Base-by-base conservation (phyloP, 495 filamentous ascomycete genomes). In the Barbatosphaeria neglecta region DNA sequence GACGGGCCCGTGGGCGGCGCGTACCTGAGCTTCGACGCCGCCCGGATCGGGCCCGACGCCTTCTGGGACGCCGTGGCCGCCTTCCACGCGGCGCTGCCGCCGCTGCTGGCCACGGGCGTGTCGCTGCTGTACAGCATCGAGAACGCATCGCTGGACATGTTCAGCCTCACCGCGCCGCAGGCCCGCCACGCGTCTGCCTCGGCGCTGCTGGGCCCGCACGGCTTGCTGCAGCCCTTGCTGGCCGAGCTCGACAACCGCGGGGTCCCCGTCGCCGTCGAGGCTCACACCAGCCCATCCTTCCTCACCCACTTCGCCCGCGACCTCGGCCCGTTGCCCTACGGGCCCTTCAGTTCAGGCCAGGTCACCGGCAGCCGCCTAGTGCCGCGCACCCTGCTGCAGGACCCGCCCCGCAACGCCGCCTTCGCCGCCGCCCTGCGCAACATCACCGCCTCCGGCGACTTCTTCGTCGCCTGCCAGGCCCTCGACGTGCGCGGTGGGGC, bases 291-390 rank as follows among this genome's bases (percentile, higher is more conserved):
- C 39, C 43, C 52, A 20, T 63, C 23, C 46, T 74, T 64, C 47
- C 50, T 67, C 19, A 58, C 57, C 15, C 48, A 68, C 42, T 74
- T 62, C 50, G 46, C 54, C n/a, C 52, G 37, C 1, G 58, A 59
- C 47, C 53, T 66, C 44, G 53, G 48, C 5, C 51, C 51, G 3
- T 41, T 58, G 16, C 46, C 50, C 3, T 51, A 52, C 9, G 46
- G 46, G 13, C 35, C 41, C 10, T 45, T 37, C 16, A 23, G 39
- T 22, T 23, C 45, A 33, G 47, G 41, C n/a, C 31, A 50, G 38
- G 13, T 49, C 1, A 41, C 25, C n/a, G 38, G 37, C 37, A 46
- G 75, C 22, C 70, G 77, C 17, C 62, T 80, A 9, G 65, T 81
- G 28, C 73, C 75, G 4, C 70, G 72, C 25, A 51, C 59, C 7